Percentiles rank a stretch among this genome's conserved stretches.
Evolutionary conservation across 441 rosid species (phyloP).

Genomic region (Erodium trifolium): DNA sequence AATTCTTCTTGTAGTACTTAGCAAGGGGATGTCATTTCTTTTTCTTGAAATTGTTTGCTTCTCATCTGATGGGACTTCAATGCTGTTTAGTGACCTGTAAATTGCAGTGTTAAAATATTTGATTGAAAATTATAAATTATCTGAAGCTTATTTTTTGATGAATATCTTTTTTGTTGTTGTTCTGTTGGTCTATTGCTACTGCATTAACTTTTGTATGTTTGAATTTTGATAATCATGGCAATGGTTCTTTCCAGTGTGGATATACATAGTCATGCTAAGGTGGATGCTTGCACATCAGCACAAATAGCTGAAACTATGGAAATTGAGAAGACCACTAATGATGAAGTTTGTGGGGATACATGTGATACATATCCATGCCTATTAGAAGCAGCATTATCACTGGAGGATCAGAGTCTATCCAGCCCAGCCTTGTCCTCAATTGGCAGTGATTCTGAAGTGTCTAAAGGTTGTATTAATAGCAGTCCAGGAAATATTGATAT

Average conservation of each 20-base stretch:
- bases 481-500: constrained; percentile 20
- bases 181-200: constrained; percentile 23
- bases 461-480: constrained; percentile 24
- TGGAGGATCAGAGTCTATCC: constrained; percentile 28
- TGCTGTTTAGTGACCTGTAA: neutral
- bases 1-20: constrained; percentile 1
- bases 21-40: neutral
- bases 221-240: constrained; percentile 20
- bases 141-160: constrained; percentile 5
- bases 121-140: neutral
- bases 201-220: constrained; percentile 23
- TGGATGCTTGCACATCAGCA: constrained; percentile 23
- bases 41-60: neutral
- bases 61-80: neutral
- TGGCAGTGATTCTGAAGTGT: constrained; percentile 34
- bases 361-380: constrained; percentile 25
- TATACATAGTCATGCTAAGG: constrained; percentile 18
- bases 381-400: constrained; percentile 34
- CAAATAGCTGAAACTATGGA: constrained; percentile 28
- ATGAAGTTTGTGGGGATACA: constrained; percentile 23
- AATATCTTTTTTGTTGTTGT: constrained; percentile 14
- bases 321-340: constrained; percentile 22
- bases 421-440: constrained; percentile 36
- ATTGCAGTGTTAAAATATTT: neutral
- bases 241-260: constrained; percentile 17